Evolutionary conservation across 2,329 filamentous ascomycete genomes (phyloP), one percentile per base, ranked within the genome.

Genomic region (Cercospora brassicicola): DNA sequence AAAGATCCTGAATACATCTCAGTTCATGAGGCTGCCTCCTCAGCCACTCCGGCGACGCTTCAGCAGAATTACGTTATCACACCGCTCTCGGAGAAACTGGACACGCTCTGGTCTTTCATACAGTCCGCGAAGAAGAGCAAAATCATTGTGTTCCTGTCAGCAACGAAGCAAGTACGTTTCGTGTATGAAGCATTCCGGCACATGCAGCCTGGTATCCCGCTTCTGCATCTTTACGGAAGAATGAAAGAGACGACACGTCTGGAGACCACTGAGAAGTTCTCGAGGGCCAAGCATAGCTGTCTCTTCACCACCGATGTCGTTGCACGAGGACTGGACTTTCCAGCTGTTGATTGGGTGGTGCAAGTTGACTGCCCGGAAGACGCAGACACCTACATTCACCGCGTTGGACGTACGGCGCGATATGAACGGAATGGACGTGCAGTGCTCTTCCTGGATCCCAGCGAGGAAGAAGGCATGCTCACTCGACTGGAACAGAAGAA

Each of bases 291-390:
- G 76, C 86, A 92, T 66, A 90, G 92, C 0, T 97, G 95, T 77
- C 85, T 99, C 0, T 97, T 99, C 78, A 93, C 95, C 1, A 99
- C 95, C 0, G 95, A 99, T 77, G 93, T 99, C 5, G 93, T 96
- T 3, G 95, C 95, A 0, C 88, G 95, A 79, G 95, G 95, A 71
- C 87, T 99, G 11, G 95, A 99, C 79, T 98, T 99, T 77, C 95
- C 95, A 0, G 90, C 93, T 2, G 95, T 99, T 0, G 95, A 99
- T 79, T 99, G 95, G 91, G 95, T 99, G 4, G 93, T 99, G n/a
- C 95, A 99, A 78, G 86, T 92, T n/a, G 95, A 99, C 79, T 96
- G 92, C 73, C 95, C 95, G 0, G 95, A 99, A 79, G 94, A 99
- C 78, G 91, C 92, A 3, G 95, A 98, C 76, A 99, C 95, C 0